These are phyloP conservation scores for Podospora australis DNA, from an alignment of 495 filamentous ascomycete species.

Conservation along the genomic window DNA sequence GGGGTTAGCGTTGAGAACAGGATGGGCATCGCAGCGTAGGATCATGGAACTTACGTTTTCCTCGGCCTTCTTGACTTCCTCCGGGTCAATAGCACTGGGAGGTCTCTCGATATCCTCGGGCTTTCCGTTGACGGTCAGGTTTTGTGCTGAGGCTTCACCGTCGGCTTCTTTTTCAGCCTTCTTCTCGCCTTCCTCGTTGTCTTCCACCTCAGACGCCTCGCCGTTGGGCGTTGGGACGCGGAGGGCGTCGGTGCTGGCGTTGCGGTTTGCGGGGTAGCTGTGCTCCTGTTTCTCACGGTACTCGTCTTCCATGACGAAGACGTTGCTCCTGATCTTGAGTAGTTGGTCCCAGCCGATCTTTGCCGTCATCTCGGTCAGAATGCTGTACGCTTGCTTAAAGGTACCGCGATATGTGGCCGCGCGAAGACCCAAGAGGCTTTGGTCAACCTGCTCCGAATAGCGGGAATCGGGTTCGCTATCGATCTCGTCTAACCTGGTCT, in stretches of 20 bases:
- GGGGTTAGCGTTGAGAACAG: constrained; percentile 11
- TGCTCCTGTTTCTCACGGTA: constrained; percentile 83
- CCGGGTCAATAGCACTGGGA: constrained; percentile 72
- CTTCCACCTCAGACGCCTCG: constrained; percentile 39
- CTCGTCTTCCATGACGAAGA: constrained; percentile 99
- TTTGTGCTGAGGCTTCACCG: constrained; percentile 24
- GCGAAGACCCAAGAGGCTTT: constrained; percentile 77
- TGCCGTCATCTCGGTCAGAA: constrained; percentile 87
- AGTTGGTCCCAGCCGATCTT: constrained; percentile 98
- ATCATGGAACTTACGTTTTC: constrained; percentile 58
- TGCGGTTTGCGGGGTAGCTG: constrained; percentile 49
- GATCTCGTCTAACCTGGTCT: constrained; percentile 92
- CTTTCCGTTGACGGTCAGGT: constrained; percentile 34
- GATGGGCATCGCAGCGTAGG: background rate
- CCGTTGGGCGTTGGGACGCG: constrained; percentile 59
- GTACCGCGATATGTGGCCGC: constrained; percentile 88
- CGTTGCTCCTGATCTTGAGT: constrained; percentile 84
- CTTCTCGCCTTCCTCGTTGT: constrained; percentile 45
- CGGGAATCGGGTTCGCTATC: constrained; percentile 78
- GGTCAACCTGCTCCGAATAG: constrained; percentile 77
- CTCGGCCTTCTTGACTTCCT: constrained; percentile 75
- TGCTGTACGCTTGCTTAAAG: constrained; percentile 87
- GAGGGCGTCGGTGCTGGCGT: constrained; percentile 69
- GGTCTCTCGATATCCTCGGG: constrained; percentile 63
- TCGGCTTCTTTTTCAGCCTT: constrained; percentile 18